phyloP scores from a whole-genome alignment of 2,329 filamentous ascomycete species.

The Cladosporium sp. region DNA sequence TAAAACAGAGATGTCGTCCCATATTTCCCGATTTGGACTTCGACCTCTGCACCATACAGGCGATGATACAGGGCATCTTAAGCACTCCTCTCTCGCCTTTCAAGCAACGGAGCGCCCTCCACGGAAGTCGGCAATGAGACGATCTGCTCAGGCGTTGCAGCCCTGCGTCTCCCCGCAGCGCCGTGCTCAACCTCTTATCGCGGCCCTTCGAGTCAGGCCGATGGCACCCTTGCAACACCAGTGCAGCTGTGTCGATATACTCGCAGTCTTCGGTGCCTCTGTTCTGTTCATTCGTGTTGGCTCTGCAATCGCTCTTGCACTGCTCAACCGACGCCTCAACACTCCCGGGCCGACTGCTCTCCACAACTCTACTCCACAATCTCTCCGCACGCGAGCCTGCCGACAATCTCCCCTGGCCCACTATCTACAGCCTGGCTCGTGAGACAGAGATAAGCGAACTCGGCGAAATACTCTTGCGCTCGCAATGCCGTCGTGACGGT shows the following conservation, averaged over 20 bases:
- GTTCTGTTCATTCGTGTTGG: background rate
- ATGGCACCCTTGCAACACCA: too few relatives aligned
- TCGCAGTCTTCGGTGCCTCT: background rate
- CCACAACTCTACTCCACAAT: conserved; percentile 10
- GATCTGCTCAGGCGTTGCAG: background rate
- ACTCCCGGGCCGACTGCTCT: conserved; percentile 8
- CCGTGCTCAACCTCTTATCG: background rate
- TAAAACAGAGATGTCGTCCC: too few relatives aligned
- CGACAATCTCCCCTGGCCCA: conserved; percentile 10
- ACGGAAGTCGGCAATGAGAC: background rate
- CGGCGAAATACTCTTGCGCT: conserved; percentile 5
- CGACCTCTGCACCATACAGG: background rate
- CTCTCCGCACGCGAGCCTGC: background rate
- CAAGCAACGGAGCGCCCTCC: background rate
- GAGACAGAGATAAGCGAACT: conserved; percentile 11
- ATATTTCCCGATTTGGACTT: too few relatives aligned
- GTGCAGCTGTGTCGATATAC: background rate
- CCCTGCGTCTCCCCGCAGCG: background rate
- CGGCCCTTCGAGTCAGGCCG: background rate
- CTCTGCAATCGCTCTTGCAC: background rate
- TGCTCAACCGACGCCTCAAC: background rate
- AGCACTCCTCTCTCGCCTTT: too few relatives aligned
- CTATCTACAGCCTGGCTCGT: background rate
- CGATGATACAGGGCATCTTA: background rate
- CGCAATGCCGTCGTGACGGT: conserved; percentile 8